phyloP scores from a whole-genome alignment of 108 stramenopile genomes.

The Fragilariopsis cylindrus region DNA sequence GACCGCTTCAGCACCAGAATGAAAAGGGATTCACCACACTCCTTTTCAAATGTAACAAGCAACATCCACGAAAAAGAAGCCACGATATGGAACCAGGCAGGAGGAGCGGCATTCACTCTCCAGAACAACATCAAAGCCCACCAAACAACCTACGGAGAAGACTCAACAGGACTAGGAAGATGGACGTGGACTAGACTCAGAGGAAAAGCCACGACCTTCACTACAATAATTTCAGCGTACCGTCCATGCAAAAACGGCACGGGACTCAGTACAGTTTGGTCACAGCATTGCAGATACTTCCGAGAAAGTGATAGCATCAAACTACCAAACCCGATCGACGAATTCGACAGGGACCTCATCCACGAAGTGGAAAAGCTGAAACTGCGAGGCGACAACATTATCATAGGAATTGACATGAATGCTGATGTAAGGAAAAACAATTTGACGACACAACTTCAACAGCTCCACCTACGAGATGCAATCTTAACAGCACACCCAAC shows the following conservation, averaged over 20 bases:
- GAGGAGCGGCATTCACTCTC: too few relatives aligned
- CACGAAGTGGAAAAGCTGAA: neutral
- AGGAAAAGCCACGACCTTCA: neutral
- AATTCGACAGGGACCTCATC: neutral
- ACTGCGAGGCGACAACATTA: neutral
- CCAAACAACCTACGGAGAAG: neutral
- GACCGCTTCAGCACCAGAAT: too few relatives aligned
- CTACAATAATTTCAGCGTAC: constrained; percentile 2
- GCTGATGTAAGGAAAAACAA: neutral
- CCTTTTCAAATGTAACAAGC: too few relatives aligned
- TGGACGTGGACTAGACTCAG: neutral
- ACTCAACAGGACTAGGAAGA: constrained; percentile 1
- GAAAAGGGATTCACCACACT: too few relatives aligned
- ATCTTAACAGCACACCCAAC: neutral
- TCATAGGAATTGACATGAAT: constrained; percentile 6
- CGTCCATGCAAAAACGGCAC: neutral
- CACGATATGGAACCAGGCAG: too few relatives aligned
- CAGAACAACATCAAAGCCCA: too few relatives aligned
- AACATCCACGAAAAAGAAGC: too few relatives aligned
- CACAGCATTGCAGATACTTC: constrained; percentile 2
- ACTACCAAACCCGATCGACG: neutral
- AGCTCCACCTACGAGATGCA: neutral
- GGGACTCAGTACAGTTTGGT: neutral
- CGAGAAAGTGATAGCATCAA: too few relatives aligned
- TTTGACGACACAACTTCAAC: neutral